phyloP scores from a whole-genome alignment of 306 rosid genomes.

The Fragaria nilgerrensis region DNA sequence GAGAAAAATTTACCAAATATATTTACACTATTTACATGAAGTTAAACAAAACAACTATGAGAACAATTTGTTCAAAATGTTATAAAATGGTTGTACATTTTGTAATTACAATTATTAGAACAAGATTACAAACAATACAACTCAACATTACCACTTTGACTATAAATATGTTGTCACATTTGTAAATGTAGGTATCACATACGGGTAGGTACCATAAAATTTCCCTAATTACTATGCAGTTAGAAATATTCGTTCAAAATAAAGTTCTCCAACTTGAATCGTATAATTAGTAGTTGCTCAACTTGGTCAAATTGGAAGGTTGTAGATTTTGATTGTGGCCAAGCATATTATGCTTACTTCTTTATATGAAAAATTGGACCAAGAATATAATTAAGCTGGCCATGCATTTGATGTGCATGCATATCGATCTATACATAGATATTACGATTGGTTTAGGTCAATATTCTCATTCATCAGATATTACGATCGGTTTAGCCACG shows the following conservation, averaged over 20 bases:
- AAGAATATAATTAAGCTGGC: background rate
- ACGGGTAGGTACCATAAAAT: no score
- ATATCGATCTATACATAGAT: background rate
- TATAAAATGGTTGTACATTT: no score
- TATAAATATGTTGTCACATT: no score
- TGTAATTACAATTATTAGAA: no score
- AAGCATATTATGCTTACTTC: background rate
- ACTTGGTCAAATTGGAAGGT: constrained; percentile 4
- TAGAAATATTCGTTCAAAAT: background rate
- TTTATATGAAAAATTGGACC: background rate
- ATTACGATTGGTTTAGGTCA: background rate
- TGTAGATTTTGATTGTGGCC: background rate
- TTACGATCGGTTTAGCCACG: background rate
- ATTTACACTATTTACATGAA: no score
- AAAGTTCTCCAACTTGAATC: background rate
- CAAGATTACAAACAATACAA: no score
- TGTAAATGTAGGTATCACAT: no score
- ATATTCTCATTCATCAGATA: constrained; percentile 3
- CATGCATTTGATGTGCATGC: background rate
- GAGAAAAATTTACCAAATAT: no score
- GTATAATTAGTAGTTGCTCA: background rate
- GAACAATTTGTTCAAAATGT: no score
- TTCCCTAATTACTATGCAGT: background rate
- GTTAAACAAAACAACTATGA: no score
- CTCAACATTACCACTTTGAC: no score